Conservation (phyloP, 2,329 filamentous ascomycete genomes). For the Huntiella decipiens region DNA sequence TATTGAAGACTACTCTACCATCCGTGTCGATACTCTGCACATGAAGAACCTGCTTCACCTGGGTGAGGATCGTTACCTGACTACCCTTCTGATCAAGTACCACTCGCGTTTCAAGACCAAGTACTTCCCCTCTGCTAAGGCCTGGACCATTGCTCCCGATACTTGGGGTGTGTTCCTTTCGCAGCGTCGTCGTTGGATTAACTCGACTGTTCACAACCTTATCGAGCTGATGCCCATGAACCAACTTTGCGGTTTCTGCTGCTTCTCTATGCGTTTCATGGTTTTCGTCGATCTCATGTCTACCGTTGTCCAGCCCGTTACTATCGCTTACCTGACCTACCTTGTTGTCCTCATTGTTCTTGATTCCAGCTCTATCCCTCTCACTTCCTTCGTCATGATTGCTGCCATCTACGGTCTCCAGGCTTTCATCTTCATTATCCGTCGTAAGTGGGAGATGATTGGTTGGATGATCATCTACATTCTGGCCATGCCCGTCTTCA, state of each 20-base stretch:
- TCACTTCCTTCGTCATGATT: constrained; percentile 76
- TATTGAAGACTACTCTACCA: constrained; percentile 71
- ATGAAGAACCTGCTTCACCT: constrained; percentile 97
- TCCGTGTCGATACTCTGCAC: constrained; percentile 91
- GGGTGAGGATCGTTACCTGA: constrained; percentile 93
- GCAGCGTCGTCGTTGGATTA: constrained; percentile 98
- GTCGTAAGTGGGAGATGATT: constrained; percentile 98
- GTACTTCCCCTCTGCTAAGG: constrained; percentile 79
- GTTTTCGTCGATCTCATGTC: constrained; percentile 88
- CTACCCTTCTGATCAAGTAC: constrained; percentile 79
- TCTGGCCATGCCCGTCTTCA: constrained; percentile 76
- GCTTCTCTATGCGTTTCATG: constrained; percentile 97
- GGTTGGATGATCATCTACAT: constrained; percentile 98
- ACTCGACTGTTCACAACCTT: constrained; percentile 95
- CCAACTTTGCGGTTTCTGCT: constrained; percentile 97
- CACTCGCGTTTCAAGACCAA: constrained; percentile 96
- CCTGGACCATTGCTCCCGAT: constrained; percentile 94
- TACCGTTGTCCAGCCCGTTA: constrained; percentile 81
- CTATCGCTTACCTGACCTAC: constrained; percentile 75
- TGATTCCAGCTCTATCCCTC: constrained; percentile 47
- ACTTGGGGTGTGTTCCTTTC: constrained; percentile 90
- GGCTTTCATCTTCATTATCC: constrained; percentile 87
- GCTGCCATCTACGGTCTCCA: constrained; percentile 95
- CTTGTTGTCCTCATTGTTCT: constrained; percentile 56
- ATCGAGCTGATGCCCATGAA: constrained; percentile 85